Base-by-base conservation (phyloP, 2,329 filamentous ascomycete genomes). In the Pseudonectria foliicola region DNA sequence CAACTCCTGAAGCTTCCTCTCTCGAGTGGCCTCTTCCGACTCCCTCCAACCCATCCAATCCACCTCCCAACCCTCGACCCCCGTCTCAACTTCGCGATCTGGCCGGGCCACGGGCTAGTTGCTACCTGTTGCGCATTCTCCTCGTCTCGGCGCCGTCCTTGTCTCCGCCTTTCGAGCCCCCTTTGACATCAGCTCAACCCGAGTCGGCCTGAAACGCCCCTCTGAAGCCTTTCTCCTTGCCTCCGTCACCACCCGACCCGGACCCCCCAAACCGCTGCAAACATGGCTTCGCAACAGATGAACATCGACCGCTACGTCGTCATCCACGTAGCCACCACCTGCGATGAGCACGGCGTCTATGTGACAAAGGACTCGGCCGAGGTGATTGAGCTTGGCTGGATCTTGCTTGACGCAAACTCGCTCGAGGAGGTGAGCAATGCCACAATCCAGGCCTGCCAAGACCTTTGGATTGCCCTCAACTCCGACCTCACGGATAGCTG, bases 351-450 rank as follows among this genome's bases (percentile, higher is more conserved):
- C 67, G 92, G 92, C 45, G 92, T 98, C 48, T 98, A 98, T 64
- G 92, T 98, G 40, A 98, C 92, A 41, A 96, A 96, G 68, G 92
- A 98, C 67, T 96, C 92, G 40, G 92, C 92, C 44, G 92, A 98
- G 70, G 92, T 98, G 49, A 98, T 98, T 64, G 92, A 98, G 75
- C 76, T 98, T 59, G 92, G 90, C 46, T 98, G 92, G 92, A 95
- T 96, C 58, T 69, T 98, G 56, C 74, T 95, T 45, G 89, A 95
- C 61, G 83, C 87, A 48, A 92, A 90, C 69, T 83, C 77, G 45
- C 84, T 88, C 53, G 89, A 95, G 54, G 89, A 95, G 83, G 89
- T 95, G 71, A 66, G 78, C 49, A 50, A 21, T 39, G 23, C 33
- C 31, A 34, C 32, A 29, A 26, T 33, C 25, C 25, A 31, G 13